Evolutionary conservation across 2,329 filamentous ascomycete species (phyloP).

Genomic region (Hypoxylon sp.): DNA sequence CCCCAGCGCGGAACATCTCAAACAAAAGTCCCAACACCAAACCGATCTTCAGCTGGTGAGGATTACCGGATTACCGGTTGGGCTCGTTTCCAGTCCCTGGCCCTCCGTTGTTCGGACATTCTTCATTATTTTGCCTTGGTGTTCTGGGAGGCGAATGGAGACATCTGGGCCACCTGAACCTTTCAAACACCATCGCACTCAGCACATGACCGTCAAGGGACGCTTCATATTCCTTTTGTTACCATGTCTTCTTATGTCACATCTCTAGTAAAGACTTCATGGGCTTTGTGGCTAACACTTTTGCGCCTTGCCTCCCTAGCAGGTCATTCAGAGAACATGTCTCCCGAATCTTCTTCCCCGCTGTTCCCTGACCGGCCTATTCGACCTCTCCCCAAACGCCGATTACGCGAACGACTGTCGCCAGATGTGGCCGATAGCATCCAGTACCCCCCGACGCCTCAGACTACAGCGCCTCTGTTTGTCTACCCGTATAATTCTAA

Average conservation of each 20-base stretch:
- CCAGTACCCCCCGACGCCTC: constrained; percentile 83
- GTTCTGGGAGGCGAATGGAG: constrained; percentile 2
- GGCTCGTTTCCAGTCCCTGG: constrained; percentile 11
- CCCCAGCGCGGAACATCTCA: constrained; percentile 18
- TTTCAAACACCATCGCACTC: constrained; percentile 27
- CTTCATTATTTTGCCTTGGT: not conserved
- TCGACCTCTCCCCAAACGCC: constrained; percentile 89
- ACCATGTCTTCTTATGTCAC: constrained; percentile 46
- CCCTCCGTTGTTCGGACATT: not conserved
- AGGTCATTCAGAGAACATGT: constrained; percentile 70
- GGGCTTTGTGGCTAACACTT: constrained; percentile 55
- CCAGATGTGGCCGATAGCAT: constrained; percentile 87
- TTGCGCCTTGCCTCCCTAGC: constrained; percentile 45
- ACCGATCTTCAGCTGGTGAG: constrained; percentile 1
- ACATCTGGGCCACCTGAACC: constrained; percentile 13
- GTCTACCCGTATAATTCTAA: constrained; percentile 76
- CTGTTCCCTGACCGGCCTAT: constrained; percentile 93
- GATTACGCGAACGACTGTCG: constrained; percentile 88
- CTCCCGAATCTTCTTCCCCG: constrained; percentile 82
- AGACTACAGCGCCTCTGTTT: constrained; percentile 80
- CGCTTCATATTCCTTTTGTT: constrained; percentile 33
- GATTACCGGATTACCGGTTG: constrained; percentile 1
- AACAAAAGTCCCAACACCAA: constrained; percentile 12
- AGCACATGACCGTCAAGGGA: constrained; percentile 8
- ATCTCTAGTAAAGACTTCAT: constrained; percentile 46